A percentile compares a stretch with the other conserved stretches of the same genome.
Conservation (phyloP, 1,284 basidiomycete genomes). For the Golubevia sp. region DNA sequence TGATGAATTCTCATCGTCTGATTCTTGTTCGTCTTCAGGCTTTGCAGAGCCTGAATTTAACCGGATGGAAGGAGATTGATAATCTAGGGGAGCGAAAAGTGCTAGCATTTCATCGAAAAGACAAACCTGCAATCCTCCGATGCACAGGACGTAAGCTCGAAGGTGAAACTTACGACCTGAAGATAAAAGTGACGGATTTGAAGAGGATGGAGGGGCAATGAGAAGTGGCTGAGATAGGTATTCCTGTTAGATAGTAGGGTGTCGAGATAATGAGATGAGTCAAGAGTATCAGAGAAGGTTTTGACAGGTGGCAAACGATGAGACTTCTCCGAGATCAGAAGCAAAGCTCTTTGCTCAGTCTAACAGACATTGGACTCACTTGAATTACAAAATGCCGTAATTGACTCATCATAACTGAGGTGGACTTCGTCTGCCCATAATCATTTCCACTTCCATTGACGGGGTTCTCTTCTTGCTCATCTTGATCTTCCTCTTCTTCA, state of each 20-base stretch:
- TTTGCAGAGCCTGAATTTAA: too few species aligned
- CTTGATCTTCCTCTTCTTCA: slow-evolving; percentile 37
- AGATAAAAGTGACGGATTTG: slow-evolving; percentile 19
- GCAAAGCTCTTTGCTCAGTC: neutral
- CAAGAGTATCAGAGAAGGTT: neutral
- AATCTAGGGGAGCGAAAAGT: slow-evolving; percentile 69
- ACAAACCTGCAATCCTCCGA: slow-evolving; percentile 60
- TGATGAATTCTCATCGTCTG: slow-evolving; percentile 43
- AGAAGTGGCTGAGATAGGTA: slow-evolving; percentile 79
- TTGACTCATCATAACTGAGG: slow-evolving; percentile 69
- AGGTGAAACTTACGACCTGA: slow-evolving; percentile 76
- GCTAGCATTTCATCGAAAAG: slow-evolving; percentile 83
- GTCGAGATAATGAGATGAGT: neutral
- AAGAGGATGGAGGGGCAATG: slow-evolving; percentile 71
- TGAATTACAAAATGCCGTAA: slow-evolving; percentile 96
- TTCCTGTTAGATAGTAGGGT: slow-evolving; percentile 67
- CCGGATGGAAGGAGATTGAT: slow-evolving; percentile 7
- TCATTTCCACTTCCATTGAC: neutral
- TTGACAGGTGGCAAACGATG: neutral
- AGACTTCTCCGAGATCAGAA: too few species aligned
- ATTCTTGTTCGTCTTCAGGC: slow-evolving; percentile 17
- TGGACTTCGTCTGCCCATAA: slow-evolving; percentile 44
- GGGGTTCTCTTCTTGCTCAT: slow-evolving; percentile 44
- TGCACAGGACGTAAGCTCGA: slow-evolving; percentile 86
- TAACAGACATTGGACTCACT: slow-evolving; percentile 65